Conservation (phyloP, 495 filamentous ascomycete genomes). For the Penicillium silybi region DNA sequence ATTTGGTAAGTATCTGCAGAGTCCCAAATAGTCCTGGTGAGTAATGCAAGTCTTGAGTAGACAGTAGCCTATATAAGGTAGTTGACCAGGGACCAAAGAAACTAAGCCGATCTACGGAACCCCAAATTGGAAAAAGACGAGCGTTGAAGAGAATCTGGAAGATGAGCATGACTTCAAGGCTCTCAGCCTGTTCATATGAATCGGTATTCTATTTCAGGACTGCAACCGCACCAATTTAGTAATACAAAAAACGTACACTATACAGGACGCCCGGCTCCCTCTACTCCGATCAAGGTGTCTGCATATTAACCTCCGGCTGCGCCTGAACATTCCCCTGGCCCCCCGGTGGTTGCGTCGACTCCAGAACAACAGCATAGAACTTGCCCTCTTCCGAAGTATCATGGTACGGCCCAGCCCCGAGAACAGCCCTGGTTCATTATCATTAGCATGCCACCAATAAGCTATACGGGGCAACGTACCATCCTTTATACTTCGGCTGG, state of each 20-base stretch:
- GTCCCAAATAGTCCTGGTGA: too few species aligned
- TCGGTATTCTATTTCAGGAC: not conserved
- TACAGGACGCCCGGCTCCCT: not conserved
- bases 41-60: too few species aligned
- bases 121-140: too few species aligned
- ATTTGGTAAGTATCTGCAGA: too few species aligned
- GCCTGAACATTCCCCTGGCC: slow-evolving; percentile 1
- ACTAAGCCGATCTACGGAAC: too few species aligned
- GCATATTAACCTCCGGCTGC: slow-evolving; percentile 8
- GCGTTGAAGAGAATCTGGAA: too few species aligned
- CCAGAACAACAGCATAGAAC: slow-evolving; percentile 43
- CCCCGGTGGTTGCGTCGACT: slow-evolving; percentile 19
- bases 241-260: not conserved
- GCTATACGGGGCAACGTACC: slow-evolving; percentile 21
- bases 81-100: too few species aligned
- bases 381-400: slow-evolving; percentile 40
- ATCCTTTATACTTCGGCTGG: slow-evolving; percentile 43
- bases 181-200: not conserved
- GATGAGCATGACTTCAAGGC: too few species aligned
- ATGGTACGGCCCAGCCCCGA: slow-evolving; percentile 38
- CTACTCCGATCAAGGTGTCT: slow-evolving; percentile 5
- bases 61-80: too few species aligned
- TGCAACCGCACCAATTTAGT: not conserved
- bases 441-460: not conserved
- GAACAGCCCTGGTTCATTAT: slow-evolving; percentile 33